Evolutionary conservation across 345 rosid species (phyloP), one percentile per base, ranked within the genome.

Genomic region (Jatropha curcas): DNA sequence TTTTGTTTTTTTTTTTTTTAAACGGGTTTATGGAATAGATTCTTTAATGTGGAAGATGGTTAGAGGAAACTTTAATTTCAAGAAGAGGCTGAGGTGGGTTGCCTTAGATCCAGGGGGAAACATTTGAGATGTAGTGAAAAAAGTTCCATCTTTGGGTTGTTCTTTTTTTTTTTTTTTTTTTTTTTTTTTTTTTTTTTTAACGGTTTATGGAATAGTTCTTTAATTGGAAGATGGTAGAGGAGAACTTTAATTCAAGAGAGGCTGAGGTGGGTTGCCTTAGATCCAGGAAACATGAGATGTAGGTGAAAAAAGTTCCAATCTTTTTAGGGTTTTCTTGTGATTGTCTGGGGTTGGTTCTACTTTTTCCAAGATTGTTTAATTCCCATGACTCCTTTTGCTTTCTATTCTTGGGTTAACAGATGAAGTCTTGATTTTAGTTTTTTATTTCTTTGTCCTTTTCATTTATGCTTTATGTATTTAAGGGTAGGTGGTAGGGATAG

Each of bases 401-500:
- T 81, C 43, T 64, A 4, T 68, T 70, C 48, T 75, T 70, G 68
- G 63, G 52, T 56, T 71, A 63, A 27, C 37, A 27, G 76, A 63
- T 79, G 51, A 76, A 46, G 48, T 39, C 66, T 60, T 37, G 71
- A 75, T 67, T 59, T 58, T 41, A 19, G 11, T 22, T 20, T 34
- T 27, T 35, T 33, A 53, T 45, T 74, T n/a, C n/a, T n/a, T n/a
- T n/a, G n/a, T n/a, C n/a, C n/a, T n/a, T n/a, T 43, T 11, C 31
- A 5, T 66, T 17, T 74, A 34, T 34, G 45, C 20, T 41, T 35
- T 46, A 0, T 56, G 41, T 75, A 34, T 63, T 68, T 61, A 78
- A 78, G 62, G 79, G 73, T 76, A 65, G 82, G 71, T 82, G 81
- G 68, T 80, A 30, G 58, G 51, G 83, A 58, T 79, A 71, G 60